Evolutionary conservation across 2,329 filamentous ascomycete genomes (phyloP).

Genomic region (Aphanoascus verrucosus): DNA sequence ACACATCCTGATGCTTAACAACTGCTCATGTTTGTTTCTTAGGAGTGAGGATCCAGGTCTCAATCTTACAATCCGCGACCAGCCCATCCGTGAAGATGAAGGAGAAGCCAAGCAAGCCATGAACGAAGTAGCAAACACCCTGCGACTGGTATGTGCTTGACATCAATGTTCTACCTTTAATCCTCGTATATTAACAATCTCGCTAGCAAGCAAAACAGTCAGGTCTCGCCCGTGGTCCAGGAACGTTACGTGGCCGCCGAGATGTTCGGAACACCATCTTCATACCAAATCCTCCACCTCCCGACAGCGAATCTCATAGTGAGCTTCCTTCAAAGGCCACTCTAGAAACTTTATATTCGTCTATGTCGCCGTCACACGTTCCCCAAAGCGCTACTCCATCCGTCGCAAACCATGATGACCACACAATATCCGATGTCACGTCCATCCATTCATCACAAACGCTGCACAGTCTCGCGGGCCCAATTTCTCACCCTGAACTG

Average conservation of each 20-base stretch:
- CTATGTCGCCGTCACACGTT: conserved; percentile 27
- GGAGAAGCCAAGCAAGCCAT: conserved; percentile 40
- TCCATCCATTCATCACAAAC: conserved; percentile 85
- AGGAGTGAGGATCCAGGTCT: conserved; percentile 36
- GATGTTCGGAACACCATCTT: conserved; percentile 90
- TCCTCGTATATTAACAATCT: conserved; percentile 16
- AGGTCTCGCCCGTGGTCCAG: conserved; percentile 54
- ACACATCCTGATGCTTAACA: conserved; percentile 15
- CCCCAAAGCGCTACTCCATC: conserved; percentile 36
- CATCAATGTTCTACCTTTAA: neutral
- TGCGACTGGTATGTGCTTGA: conserved; percentile 32
- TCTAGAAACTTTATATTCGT: conserved; percentile 18
- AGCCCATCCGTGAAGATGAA: conserved; percentile 42
- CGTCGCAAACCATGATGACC: conserved; percentile 50
- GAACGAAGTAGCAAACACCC: conserved; percentile 40
- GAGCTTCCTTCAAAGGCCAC: conserved; percentile 21
- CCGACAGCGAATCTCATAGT: conserved; percentile 29
- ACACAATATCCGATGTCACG: conserved; percentile 69
- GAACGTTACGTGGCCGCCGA: conserved; percentile 74
- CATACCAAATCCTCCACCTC: conserved; percentile 44
- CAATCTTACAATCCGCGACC: conserved; percentile 40
- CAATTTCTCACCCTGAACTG: conserved; percentile 73
- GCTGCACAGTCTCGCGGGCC: conserved; percentile 53
- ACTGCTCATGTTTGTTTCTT: conserved; percentile 4
- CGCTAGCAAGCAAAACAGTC: conserved; percentile 36